These are phyloP conservation scores for Aspergillus sp. DNA, from an alignment of 2,329 filamentous ascomycete species.

Conservation along the genomic window DNA sequence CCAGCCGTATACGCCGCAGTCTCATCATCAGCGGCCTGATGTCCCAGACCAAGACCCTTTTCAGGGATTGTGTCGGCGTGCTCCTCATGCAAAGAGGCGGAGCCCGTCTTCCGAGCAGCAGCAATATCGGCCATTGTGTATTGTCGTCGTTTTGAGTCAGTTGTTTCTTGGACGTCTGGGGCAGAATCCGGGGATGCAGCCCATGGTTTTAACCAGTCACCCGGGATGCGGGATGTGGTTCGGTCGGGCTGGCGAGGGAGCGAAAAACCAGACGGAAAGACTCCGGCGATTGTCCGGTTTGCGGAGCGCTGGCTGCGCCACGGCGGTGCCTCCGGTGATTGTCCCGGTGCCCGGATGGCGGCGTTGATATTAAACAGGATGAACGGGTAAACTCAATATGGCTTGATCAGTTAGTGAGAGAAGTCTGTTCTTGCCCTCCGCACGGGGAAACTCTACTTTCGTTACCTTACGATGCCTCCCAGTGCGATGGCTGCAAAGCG, in stretches of 20 bases:
- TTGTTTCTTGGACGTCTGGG: not conserved
- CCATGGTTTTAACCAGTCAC: not conserved
- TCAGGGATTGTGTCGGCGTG: not conserved
- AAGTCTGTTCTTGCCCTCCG: not conserved
- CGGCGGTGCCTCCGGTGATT: not conserved
- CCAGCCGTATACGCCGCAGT: constrained; percentile 7
- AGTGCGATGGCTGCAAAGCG: not conserved
- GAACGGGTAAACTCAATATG: not conserved
- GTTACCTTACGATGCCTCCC: not conserved
- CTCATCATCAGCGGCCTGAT: constrained; percentile 1
- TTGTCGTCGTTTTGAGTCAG: not conserved
- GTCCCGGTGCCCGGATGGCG: not conserved
- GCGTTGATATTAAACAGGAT: not conserved
- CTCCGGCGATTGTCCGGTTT: not conserved
- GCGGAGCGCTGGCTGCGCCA: too few species aligned
- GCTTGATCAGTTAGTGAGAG: too few species aligned
- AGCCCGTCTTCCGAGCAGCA: not conserved
- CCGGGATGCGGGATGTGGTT: not conserved
- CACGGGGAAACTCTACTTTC: not conserved
- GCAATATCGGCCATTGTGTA: not conserved
- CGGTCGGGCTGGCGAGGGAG: too few species aligned
- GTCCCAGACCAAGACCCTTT: not conserved
- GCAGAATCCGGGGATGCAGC: not conserved
- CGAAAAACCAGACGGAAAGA: not conserved
- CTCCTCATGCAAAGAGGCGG: not conserved